Conservation (phyloP, 1,284 basidiomycete species). For the Cryptococcus sp. region DNA sequence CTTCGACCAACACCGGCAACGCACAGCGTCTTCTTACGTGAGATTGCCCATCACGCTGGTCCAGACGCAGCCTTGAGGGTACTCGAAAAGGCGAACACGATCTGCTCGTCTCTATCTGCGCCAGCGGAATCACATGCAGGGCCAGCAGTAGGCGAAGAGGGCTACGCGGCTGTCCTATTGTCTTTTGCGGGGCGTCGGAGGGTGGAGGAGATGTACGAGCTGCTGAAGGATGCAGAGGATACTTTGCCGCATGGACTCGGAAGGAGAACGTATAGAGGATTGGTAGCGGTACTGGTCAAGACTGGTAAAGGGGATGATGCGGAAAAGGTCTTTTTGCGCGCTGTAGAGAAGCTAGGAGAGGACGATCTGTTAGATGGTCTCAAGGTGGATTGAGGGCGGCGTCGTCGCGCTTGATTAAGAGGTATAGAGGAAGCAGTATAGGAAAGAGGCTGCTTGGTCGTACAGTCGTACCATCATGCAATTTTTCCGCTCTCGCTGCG, state of each 20-base stretch:
- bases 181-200: constrained; percentile 23
- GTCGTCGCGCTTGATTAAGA: too few relatives aligned
- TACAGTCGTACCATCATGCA: too few relatives aligned
- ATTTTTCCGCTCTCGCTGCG: too few relatives aligned
- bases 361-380: constrained; percentile 14
- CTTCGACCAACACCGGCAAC: constrained; percentile 30
- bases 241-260: constrained; percentile 3
- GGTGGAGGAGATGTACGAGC: constrained; percentile 17
- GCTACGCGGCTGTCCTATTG: constrained; percentile 30
- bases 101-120: too few relatives aligned
- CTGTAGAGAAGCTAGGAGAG: constrained; percentile 5
- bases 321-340: constrained; percentile 12
- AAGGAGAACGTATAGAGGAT: constrained; percentile 20
- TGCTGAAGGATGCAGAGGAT: constrained; percentile 31
- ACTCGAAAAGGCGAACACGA: constrained; percentile 5
- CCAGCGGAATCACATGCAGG: not conserved
- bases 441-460: too few relatives aligned
- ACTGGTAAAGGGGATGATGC: constrained; percentile 16
- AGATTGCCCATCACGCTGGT: constrained; percentile 20
- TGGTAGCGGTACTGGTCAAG: constrained; percentile 20
- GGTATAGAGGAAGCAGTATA: too few relatives aligned
- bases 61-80: constrained; percentile 19
- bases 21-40: constrained; percentile 31
- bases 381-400: too few relatives aligned
- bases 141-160: constrained; percentile 13